phyloP scores from a whole-genome alignment of 305 asterid genomes.

The Caryopteris hybrid region DNA sequence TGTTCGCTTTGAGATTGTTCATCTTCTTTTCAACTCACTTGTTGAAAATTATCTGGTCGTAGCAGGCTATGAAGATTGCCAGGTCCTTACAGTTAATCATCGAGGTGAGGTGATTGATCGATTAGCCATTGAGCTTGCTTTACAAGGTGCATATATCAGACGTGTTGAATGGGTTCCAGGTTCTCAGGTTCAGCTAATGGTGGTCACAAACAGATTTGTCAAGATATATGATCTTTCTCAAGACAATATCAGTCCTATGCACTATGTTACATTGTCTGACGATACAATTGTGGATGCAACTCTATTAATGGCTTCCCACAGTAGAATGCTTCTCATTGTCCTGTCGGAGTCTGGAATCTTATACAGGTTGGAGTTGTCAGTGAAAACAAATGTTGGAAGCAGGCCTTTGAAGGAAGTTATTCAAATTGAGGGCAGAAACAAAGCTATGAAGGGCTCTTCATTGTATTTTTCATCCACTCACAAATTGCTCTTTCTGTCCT shows the following conservation, averaged over 20 bases:
- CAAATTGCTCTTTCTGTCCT: constrained; percentile 81
- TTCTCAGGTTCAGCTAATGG: constrained; percentile 98
- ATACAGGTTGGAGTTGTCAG: constrained; percentile 89
- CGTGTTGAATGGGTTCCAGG: constrained; percentile 96
- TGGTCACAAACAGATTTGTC: constrained; percentile 87
- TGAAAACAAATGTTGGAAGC: constrained; percentile 77
- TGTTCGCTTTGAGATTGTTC: constrained; percentile 96
- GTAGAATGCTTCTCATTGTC: constrained; percentile 73
- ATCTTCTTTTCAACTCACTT: constrained; percentile 76
- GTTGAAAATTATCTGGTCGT: constrained; percentile 94
- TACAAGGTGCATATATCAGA: constrained; percentile 97
- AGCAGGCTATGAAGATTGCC: constrained; percentile 99
- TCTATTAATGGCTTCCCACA: constrained; percentile 72
- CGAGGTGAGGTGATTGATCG: constrained; percentile 99
- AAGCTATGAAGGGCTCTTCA: constrained; percentile 68
- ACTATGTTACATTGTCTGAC: constrained; percentile 80
- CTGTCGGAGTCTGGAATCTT: constrained; percentile 79
- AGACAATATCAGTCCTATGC: constrained; percentile 94
- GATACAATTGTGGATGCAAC: constrained; percentile 84
- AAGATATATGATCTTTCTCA: constrained; percentile 94
- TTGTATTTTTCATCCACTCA: constrained; percentile 74
- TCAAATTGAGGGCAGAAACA: constrained; percentile 63
- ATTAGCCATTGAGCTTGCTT: constrained; percentile 92
- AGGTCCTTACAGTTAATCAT: constrained; percentile 89
- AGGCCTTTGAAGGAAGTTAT: constrained; percentile 77